Conservation (phyloP, 352 stramenopile species). For the Phytopythium helicoides region DNA sequence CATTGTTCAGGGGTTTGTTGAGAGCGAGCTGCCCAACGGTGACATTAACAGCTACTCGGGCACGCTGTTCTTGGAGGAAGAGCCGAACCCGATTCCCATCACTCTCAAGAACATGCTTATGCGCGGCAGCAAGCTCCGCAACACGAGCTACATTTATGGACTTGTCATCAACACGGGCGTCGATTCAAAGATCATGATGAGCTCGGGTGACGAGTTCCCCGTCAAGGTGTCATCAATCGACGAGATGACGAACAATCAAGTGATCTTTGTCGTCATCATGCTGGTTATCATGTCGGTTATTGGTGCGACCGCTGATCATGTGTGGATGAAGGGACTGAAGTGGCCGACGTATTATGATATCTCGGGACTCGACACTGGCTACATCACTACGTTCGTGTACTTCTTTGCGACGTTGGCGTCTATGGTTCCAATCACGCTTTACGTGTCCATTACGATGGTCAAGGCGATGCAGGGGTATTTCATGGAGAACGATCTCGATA, state of each 20-base stretch:
- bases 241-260: slow-evolving; percentile 85
- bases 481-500: slow-evolving; percentile 82
- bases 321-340: slow-evolving; percentile 42
- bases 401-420: slow-evolving; percentile 82
- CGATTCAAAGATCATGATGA: slow-evolving; percentile 93
- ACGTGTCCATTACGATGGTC: slow-evolving; percentile 88
- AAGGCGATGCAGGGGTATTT: slow-evolving; percentile 89
- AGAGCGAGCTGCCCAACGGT: slow-evolving; percentile 77
- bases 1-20: slow-evolving; percentile 63
- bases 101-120: slow-evolving; percentile 90
- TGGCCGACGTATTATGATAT: slow-evolving; percentile 43
- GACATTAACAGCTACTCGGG: slow-evolving; percentile 83
- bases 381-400: slow-evolving; percentile 75
- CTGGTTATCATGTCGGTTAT: slow-evolving; percentile 67
- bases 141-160: slow-evolving; percentile 87
- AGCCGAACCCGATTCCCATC: slow-evolving; percentile 54
- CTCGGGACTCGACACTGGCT: slow-evolving; percentile 23
- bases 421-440: slow-evolving; percentile 88
- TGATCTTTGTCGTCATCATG: slow-evolving; percentile 77
- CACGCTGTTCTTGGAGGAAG: slow-evolving; percentile 61
- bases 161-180: slow-evolving; percentile 93
- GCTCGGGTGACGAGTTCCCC: slow-evolving; percentile 75
- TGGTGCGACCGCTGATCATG: slow-evolving; percentile 56
- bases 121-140: slow-evolving; percentile 87
- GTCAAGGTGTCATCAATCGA: slow-evolving; percentile 85